Evolutionary conservation across 2,329 filamentous ascomycete species (phyloP).

Genomic region (Fusarium subtropicale): DNA sequence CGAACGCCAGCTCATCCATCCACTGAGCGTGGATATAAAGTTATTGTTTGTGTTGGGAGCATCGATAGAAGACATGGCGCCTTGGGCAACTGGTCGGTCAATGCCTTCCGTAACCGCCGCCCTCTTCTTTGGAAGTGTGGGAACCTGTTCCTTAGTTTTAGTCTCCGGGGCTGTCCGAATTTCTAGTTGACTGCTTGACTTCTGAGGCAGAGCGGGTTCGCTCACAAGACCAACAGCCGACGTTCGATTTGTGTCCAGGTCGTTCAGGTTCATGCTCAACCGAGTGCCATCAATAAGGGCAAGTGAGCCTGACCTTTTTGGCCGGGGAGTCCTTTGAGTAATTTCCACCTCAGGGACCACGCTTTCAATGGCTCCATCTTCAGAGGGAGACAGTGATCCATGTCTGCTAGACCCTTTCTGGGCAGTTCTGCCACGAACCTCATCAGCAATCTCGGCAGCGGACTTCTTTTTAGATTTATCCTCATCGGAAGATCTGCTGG

Average conservation of each 20-base stretch:
- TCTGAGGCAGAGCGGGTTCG: slow-evolving; percentile 68
- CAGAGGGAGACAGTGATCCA: slow-evolving; percentile 50
- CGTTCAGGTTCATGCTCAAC: slow-evolving; percentile 47
- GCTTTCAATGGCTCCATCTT: slow-evolving; percentile 47
- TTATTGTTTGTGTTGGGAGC: slow-evolving; percentile 44
- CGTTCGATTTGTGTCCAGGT: slow-evolving; percentile 48
- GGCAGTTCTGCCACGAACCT: slow-evolving; percentile 63
- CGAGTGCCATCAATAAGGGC: slow-evolving; percentile 55
- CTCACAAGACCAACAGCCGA: slow-evolving; percentile 61
- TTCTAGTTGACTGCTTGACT: slow-evolving; percentile 63
- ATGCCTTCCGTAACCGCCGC: slow-evolving; percentile 37
- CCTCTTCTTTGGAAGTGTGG: slow-evolving; percentile 29
- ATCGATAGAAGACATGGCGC: slow-evolving; percentile 46
- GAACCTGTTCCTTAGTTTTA: slow-evolving; percentile 39
- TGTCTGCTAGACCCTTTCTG: slow-evolving; percentile 52
- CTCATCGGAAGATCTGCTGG: slow-evolving; percentile 72
- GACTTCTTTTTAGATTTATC: slow-evolving; percentile 70
- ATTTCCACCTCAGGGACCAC: slow-evolving; percentile 32
- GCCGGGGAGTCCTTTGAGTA: slow-evolving; percentile 37
- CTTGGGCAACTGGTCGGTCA: slow-evolving; percentile 46
- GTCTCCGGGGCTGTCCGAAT: slow-evolving; percentile 55
- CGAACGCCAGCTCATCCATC: slow-evolving; percentile 61
- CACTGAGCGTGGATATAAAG: slow-evolving; percentile 56
- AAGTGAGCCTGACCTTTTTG: slow-evolving; percentile 50
- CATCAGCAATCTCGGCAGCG: slow-evolving; percentile 66